These are phyloP conservation scores for Eruca vesicaria DNA, from an alignment of 441 rosid genomes.

Conservation along the genomic window DNA sequence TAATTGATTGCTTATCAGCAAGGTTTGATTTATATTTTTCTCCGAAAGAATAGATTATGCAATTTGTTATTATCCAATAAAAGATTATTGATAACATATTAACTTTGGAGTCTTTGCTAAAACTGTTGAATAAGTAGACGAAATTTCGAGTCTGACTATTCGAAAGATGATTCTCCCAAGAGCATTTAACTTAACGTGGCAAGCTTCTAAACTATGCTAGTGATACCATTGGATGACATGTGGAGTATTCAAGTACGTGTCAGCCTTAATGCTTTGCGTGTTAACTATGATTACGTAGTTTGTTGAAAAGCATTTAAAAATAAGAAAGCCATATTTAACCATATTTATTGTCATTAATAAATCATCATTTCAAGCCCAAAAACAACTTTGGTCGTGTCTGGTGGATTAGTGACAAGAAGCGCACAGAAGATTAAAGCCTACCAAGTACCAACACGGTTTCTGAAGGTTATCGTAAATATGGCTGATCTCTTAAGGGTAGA, in stretches of 20 bases:
- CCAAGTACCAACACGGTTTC: conserved; percentile 10
- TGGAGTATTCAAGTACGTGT: conserved; percentile 21
- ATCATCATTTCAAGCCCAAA: not conserved
- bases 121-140: not conserved
- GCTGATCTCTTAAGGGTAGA: not conserved
- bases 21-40: not conserved
- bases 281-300: conserved; percentile 35
- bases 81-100: not conserved
- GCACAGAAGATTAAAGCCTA: conserved; percentile 20
- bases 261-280: conserved; percentile 19
- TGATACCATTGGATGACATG: not conserved
- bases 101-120: not conserved
- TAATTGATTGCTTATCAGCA: conserved; percentile 16
- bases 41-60: not conserved
- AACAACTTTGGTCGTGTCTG: conserved; percentile 19
- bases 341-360: not conserved
- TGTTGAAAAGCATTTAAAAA: conserved; percentile 11
- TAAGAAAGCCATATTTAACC: not conserved
- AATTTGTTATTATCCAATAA: not conserved
- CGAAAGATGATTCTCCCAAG: conserved; percentile 1
- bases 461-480: not conserved
- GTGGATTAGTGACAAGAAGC: conserved; percentile 28
- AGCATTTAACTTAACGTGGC: conserved; percentile 13
- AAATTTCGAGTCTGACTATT: conserved; percentile 11
- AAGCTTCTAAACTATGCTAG: not conserved